phyloP scores from a whole-genome alignment of 2,329 filamentous ascomycete species.

The Trichoderma sp. region DNA sequence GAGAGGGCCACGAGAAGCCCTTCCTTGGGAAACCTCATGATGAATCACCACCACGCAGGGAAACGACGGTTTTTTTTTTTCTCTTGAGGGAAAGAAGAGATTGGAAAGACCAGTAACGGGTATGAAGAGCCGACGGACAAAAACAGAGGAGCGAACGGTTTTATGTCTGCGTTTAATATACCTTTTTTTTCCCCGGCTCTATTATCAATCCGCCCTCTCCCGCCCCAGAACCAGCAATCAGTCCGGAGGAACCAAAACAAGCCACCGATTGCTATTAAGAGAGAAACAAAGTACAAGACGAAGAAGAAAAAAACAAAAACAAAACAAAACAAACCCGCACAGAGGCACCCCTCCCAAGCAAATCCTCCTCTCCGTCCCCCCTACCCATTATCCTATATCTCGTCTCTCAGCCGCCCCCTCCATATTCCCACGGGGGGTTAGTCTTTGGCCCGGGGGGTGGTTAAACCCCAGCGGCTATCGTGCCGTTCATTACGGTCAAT shows the following conservation, averaged over 20 bases:
- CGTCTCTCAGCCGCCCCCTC: neutral
- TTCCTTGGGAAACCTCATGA: neutral
- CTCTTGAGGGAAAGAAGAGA: neutral
- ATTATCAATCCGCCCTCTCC: neutral
- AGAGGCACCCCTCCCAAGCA: neutral
- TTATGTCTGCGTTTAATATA: neutral
- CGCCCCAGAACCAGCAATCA: neutral
- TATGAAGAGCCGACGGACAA: neutral
- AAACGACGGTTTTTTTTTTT: neutral
- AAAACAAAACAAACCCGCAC: neutral
- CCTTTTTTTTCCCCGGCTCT: neutral
- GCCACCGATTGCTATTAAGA: neutral
- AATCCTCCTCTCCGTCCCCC: neutral
- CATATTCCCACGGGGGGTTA: neutral
- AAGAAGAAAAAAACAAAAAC: neutral
- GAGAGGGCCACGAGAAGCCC: conserved; percentile 4
- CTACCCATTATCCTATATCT: neutral
- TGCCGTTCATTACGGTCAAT: conserved; percentile 6
- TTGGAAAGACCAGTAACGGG: neutral
- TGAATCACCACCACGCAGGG: neutral
- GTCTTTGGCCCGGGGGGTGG: no score
- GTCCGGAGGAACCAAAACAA: neutral
- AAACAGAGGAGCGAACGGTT: neutral
- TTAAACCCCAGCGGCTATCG: neutral
- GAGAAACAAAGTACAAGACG: neutral